Evolutionary conservation across 495 filamentous ascomycete species (phyloP).

Genomic region (Terfezia claveryi): DNA sequence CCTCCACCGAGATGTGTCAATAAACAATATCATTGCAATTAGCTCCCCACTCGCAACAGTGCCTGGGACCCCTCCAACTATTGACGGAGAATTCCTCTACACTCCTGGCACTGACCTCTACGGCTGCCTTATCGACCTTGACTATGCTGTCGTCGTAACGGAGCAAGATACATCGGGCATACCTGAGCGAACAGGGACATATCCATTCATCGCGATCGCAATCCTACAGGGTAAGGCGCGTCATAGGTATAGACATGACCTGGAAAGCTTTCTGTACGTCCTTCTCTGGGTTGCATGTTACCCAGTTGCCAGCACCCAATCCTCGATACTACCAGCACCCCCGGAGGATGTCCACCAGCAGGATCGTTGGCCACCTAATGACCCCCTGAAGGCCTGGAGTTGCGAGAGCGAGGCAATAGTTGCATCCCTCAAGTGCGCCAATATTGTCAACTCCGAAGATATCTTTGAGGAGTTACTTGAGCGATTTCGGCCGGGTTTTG

Average conservation of each 20-base stretch:
- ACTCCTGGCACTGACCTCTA: slow-evolving; percentile 1
- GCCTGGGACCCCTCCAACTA: not conserved
- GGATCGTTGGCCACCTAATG: no score
- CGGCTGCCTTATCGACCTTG: slow-evolving; percentile 14
- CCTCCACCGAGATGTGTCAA: not conserved
- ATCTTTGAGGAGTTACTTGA: no score
- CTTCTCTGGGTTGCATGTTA: not conserved
- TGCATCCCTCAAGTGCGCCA: no score
- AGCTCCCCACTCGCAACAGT: not conserved
- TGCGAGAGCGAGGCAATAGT: no score
- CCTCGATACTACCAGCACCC: no score
- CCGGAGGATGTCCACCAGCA: no score
- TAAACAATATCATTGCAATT: not conserved
- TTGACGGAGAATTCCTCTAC: not conserved
- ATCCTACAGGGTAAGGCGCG: not conserved
- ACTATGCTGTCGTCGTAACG: slow-evolving; percentile 2
- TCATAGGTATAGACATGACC: slow-evolving; percentile 9
- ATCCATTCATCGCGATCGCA: slow-evolving; percentile 8
- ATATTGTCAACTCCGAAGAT: no score
- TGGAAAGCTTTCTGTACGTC: slow-evolving; percentile 11
- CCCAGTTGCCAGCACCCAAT: no score
- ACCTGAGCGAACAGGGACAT: slow-evolving; percentile 8
- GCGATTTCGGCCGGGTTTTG: no score
- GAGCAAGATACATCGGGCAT: not conserved
- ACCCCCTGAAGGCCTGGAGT: no score